Base-by-base conservation (phyloP, 2,329 filamentous ascomycete genomes). In the Fusarium acutatum region DNA sequence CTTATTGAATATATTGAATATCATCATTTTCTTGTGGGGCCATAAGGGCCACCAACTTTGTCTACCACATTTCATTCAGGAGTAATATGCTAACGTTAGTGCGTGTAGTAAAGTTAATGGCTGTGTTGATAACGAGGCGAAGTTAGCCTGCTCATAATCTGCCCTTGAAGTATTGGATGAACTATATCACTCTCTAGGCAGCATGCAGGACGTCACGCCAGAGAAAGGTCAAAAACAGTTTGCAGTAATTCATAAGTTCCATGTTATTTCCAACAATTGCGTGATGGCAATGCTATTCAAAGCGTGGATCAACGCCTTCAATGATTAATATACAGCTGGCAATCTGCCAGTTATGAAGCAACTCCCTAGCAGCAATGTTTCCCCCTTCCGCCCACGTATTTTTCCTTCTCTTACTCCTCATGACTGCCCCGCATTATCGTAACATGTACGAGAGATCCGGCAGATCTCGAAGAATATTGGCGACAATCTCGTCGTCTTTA, bases 361-460 rank as follows among this genome's bases (percentile, higher is more conserved):
- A 35, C 41, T 40, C 13, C 57, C 38, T 35, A n/a, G 40, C 58
- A 26, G 15, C 34, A 64, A 58, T 49, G 7, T 26, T 54, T 43
- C 22, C 30, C 34, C 26, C 30, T 28, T 46, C 22, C 37, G 30
- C 13, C 5, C 35, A 40, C 37, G 7, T 35, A 40, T 24, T 32
- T 65, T 64, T 35, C 49, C 62, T 43, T 56, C 57, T 54, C 58
- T 61, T 62, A 46, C 64, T 71, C 53, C 53, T 74, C 57, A 64
- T 60, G 26, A 56, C 41, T 49, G 22, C 52, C 58, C 71, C 53
- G 41, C 64, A 50, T 77, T 67, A 86, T 73, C 80, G 80, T 69
- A 86, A 72, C 85, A 86, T 86, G 63, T 86, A 86, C 26, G 85
- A 84, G 43, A 86, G 75, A 75, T 86, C 83, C 7, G 85, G 85